Evolutionary conservation across 495 filamentous ascomycete genomes (phyloP).

Genomic region (Tuber brumale): DNA sequence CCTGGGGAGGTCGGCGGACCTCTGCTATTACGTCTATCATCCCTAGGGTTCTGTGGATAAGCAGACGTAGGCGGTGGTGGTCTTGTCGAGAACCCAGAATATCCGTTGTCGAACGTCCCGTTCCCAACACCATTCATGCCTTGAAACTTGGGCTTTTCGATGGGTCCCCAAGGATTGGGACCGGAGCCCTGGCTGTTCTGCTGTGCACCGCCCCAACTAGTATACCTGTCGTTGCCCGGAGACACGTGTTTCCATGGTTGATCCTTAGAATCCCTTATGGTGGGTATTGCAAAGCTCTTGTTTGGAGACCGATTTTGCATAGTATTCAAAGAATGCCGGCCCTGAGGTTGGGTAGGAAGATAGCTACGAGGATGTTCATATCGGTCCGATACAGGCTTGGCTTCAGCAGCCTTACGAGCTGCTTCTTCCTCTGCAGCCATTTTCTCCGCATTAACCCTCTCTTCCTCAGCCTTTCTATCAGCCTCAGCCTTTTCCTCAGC

Average conservation of each 20-base stretch:
- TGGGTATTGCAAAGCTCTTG: slow-evolving; percentile 24
- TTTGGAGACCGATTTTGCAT: slow-evolving; percentile 30
- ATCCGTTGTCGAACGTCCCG: slow-evolving; percentile 35
- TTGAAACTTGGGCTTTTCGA: slow-evolving; percentile 34
- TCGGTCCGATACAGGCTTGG: slow-evolving; percentile 12
- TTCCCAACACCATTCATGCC: slow-evolving; percentile 34
- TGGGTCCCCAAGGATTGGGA: slow-evolving; percentile 36
- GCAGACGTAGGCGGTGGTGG: slow-evolving; percentile 21
- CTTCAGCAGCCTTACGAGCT: slow-evolving; percentile 20
- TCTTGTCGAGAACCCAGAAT: slow-evolving; percentile 34
- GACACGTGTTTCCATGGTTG: slow-evolving; percentile 30
- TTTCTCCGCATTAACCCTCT: slow-evolving; percentile 32
- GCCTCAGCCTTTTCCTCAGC: slow-evolving; percentile 43
- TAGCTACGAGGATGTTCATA: slow-evolving; percentile 19
- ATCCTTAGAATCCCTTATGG: slow-evolving; percentile 31
- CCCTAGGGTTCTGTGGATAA: slow-evolving; percentile 28
- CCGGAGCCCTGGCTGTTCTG: slow-evolving; percentile 22
- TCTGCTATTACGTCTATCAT: slow-evolving; percentile 23
- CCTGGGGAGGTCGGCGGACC: slow-evolving; percentile 20
- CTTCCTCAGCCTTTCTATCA: slow-evolving; percentile 36
- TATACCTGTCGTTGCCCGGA: slow-evolving; percentile 26
- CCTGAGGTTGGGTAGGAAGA: slow-evolving; percentile 22
- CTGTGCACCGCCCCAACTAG: slow-evolving; percentile 21
- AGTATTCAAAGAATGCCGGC: slow-evolving; percentile 7
- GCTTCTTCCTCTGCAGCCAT: slow-evolving; percentile 23